Evolutionary conservation across 169 alveolate genomes (phyloP), one percentile per base, ranked within the genome.

Genomic region (Plasmodium malariae): DNA sequence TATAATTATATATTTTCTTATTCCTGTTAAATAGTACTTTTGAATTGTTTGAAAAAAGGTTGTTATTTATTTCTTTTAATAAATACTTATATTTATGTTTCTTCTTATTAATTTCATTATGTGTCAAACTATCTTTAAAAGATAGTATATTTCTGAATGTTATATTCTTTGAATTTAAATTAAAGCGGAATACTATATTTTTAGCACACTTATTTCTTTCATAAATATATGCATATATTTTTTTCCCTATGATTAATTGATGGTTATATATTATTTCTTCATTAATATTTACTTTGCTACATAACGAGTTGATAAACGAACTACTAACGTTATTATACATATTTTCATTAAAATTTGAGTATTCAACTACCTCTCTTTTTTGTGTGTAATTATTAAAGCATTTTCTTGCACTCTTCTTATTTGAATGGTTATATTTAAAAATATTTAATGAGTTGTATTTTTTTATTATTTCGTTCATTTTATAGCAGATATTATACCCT

Each of bases 181-280:
- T 80, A 28, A 80, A 65, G 60, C 80, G 90, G 73, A 80, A 80
- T 21, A 48, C 36, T 48, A 80, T 80, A 67, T 69, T 80, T 49
- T 65, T 48, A 43, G 48, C 65, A 28, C 76, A 34, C 34, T 55
- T 80, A 80, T 80, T 80, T 69, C 21, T 69, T 43, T 80, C 90
- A 59, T 80, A 37, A 65, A 80, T 80, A 59, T 80, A 80, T 19
- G 90, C 90, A 80, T 80, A 65, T 24, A 80, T 49, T 28, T 65
- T 63, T 28, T 51, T 65, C 7, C 90, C 90, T 26, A 80, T 59
- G 65, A 67, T 40, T 45, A 80, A 65, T 0, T 54, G 36, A 36
- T 80, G 90, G 37, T 55, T 63, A 80, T 80, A 80, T 80, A 80
- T 49, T 51, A 65, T 69, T 30, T 80, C 80, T 80, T 80, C 90